Percentiles rank a stretch among this genome's conserved stretches.
phyloP scores from a whole-genome alignment of 2,329 filamentous ascomycete species.

The Colletotrichum tabaci region DNA sequence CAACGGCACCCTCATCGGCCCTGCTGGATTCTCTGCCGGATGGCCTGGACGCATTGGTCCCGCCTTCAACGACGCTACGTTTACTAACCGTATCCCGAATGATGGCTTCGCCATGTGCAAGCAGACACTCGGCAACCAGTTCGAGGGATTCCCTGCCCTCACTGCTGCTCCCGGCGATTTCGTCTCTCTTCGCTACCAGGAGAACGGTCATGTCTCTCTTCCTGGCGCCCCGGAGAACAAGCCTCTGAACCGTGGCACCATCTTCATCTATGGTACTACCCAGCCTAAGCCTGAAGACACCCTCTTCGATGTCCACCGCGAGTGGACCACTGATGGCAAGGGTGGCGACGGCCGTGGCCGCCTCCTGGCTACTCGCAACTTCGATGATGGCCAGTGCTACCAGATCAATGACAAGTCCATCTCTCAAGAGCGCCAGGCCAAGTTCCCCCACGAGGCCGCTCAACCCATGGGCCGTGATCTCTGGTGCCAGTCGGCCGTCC shows the following conservation, averaged over 20 bases:
- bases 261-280: constrained; percentile 81
- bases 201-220: constrained; percentile 83
- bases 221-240: constrained; percentile 71
- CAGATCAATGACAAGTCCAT: constrained; percentile 77
- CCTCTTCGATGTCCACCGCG: constrained; percentile 76
- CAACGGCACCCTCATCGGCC: constrained; percentile 81
- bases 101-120: constrained; percentile 51
- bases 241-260: constrained; percentile 76
- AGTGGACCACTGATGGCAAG: constrained; percentile 85
- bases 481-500: constrained; percentile 86
- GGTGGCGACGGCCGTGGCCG: constrained; percentile 85
- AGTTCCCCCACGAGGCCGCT: constrained; percentile 67
- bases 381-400: constrained; percentile 92
- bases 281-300: constrained; percentile 67
- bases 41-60: constrained; percentile 70
- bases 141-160: constrained; percentile 71
- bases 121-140: constrained; percentile 19
- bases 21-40: constrained; percentile 82
- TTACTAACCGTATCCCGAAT: constrained; percentile 75
- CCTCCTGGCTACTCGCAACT: constrained; percentile 84
- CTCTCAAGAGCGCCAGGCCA: constrained; percentile 69
- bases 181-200: constrained; percentile 77
- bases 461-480: constrained; percentile 71
- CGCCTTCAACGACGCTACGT: constrained; percentile 70
- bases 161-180: constrained; percentile 72